Base-by-base conservation (phyloP, 495 filamentous ascomycete species). In the Aspergillus nanangensis region DNA sequence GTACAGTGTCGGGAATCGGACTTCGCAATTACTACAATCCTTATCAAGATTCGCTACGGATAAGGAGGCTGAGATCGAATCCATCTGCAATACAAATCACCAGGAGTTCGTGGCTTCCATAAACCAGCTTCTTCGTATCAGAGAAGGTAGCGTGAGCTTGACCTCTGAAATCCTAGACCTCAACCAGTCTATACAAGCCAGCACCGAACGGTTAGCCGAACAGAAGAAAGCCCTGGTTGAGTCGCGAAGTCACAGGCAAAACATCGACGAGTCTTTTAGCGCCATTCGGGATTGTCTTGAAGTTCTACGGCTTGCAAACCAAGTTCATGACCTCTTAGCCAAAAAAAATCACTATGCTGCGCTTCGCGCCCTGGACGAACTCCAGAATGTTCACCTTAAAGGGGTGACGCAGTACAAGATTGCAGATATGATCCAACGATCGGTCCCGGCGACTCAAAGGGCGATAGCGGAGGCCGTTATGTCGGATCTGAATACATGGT, bases 261-360 rank as follows among this genome's bases (percentile, higher is more conserved):
- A 96, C 50, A 95, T 97, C 45, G 87, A 93, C 47, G 92, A 97
- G 57, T 87, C 90, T n/a, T 87, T 83, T 7, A 77, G 87, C 61
- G 91, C 90, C 1, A 76, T 99, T 42, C 86, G 86, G 55, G 87
- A 93, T 56, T 97, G 92, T 49, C 69, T 96, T 40, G 92, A 94
- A 61, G 91, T 99, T 18, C 60, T 99, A 19, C 84, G 90, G 38
- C 79, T 95, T 11, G 90, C 95, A 45, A 99, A 99, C 57, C 87
- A 95, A 51, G 90, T 95, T 18, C 87, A 95, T 59, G 94, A 97
- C 37, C 67, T 99, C 34, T 72, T 97, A 21, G 79, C 78, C 15
- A 90, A 84, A 62, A 96, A 96, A 67, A 93, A 90, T 50, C 93
- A 97, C 58, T 97, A 99, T 63, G 89, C 83, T 15, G 94, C 93